phyloP scores from a whole-genome alignment of 2,329 filamentous ascomycete genomes.

The Monosporascus sp. region DNA sequence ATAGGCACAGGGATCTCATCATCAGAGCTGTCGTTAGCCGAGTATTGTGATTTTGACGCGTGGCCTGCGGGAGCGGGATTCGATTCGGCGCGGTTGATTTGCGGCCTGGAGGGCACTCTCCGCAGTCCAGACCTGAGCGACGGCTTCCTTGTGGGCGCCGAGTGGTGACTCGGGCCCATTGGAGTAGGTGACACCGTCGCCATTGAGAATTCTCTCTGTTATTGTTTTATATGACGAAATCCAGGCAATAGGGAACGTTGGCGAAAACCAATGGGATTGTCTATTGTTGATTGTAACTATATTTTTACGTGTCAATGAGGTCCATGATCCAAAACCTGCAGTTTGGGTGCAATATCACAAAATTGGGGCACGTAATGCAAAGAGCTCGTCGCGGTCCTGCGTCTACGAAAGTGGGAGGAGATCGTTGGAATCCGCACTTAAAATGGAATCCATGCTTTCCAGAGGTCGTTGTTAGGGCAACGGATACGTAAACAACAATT shows the following conservation, averaged over 20 bases:
- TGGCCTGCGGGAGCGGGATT: slow-evolving; percentile 31
- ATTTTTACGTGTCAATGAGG: slow-evolving; percentile 36
- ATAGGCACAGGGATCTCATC: slow-evolving; percentile 88
- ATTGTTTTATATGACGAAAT: slow-evolving; percentile 8
- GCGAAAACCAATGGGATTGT: slow-evolving; percentile 19
- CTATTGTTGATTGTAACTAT: slow-evolving; percentile 23
- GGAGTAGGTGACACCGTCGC: slow-evolving; percentile 37
- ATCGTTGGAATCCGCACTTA: neutral
- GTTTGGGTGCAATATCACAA: slow-evolving; percentile 28
- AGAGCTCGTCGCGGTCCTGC: slow-evolving; percentile 21
- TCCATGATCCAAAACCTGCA: slow-evolving; percentile 32
- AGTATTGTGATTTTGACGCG: slow-evolving; percentile 37
- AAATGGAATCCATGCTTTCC: slow-evolving; percentile 4
- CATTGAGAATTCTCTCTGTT: slow-evolving; percentile 15
- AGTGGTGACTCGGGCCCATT: slow-evolving; percentile 42
- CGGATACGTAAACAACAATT: slow-evolving; percentile 5
- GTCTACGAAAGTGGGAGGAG: neutral
- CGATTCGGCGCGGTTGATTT: slow-evolving; percentile 40
- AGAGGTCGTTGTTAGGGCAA: slow-evolving; percentile 22
- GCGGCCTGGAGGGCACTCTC: slow-evolving; percentile 42
- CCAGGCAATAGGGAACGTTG: neutral
- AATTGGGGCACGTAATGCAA: slow-evolving; percentile 30
- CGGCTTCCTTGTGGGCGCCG: slow-evolving; percentile 43
- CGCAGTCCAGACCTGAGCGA: slow-evolving; percentile 52
- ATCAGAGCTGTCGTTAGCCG: slow-evolving; percentile 80